Percentiles rank a stretch among this genome's conserved stretches.
Evolutionary conservation across 495 filamentous ascomycete species (phyloP).

Genomic region (Pseudoneurospora amorphoporcata): DNA sequence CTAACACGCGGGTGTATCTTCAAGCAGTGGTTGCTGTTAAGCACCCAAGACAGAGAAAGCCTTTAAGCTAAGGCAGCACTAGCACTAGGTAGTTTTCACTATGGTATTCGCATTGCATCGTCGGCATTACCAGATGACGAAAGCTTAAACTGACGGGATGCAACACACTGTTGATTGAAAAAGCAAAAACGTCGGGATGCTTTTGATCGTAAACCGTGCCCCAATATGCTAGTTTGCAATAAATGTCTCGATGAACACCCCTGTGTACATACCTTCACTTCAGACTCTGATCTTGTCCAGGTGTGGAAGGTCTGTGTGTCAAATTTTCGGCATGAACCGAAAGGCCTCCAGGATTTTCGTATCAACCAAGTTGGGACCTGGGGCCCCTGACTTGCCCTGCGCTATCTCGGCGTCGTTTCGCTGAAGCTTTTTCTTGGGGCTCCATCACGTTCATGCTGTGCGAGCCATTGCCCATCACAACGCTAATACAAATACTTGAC

Average conservation of each 20-base stretch:
- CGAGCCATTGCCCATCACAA: not conserved
- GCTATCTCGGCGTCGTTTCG: not conserved
- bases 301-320: not conserved
- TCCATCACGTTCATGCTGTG: not conserved
- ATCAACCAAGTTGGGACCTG: not conserved
- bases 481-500: not conserved
- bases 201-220: not conserved
- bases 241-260: not conserved
- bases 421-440: not conserved
- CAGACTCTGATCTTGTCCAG: not conserved
- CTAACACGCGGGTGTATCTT: not conserved
- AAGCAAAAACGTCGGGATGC: not conserved
- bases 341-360: not conserved
- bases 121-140: not conserved
- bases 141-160: not conserved
- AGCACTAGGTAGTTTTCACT: not conserved
- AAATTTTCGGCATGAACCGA: not conserved
- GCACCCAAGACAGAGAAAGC: not conserved
- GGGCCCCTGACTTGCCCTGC: not conserved
- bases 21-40: not conserved
- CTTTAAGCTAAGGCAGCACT: not conserved
- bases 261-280: not conserved
- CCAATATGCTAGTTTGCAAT: not conserved
- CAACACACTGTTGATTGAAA: not conserved
- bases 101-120: not conserved